Conservation (phyloP, 805 yeast species). For the Pichia insulana region DNA sequence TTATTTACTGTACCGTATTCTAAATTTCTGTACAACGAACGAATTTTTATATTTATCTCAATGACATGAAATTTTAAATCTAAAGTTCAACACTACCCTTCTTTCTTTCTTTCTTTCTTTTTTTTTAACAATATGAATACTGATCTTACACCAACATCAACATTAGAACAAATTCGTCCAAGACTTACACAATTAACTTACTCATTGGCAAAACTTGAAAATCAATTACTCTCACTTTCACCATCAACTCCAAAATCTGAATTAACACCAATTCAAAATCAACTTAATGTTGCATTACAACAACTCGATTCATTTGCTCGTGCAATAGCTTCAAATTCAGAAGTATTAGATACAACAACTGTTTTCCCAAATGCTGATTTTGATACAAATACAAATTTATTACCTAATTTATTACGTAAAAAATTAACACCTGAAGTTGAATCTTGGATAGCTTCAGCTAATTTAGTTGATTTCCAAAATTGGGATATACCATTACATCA, state of each 20-base stretch:
- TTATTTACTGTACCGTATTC: neutral
- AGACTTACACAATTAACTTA: constrained; percentile 55
- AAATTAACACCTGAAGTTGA: constrained; percentile 86
- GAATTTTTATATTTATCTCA: constrained; percentile 3
- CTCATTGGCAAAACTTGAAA: constrained; percentile 46
- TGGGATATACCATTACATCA: constrained; percentile 58
- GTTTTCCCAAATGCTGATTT: constrained; percentile 79
- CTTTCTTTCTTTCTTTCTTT: neutral
- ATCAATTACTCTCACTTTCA: constrained; percentile 29
- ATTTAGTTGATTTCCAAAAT: constrained; percentile 4
- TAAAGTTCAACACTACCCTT: too few relatives aligned
- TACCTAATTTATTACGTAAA: constrained; percentile 79
- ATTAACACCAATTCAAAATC: constrained; percentile 68
- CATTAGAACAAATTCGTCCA: constrained; percentile 54
- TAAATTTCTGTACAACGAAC: too few relatives aligned
- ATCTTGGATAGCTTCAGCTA: constrained; percentile 52
- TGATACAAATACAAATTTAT: constrained; percentile 77
- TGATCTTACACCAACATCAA: constrained; percentile 46
- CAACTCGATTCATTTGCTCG: constrained; percentile 73
- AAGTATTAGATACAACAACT: constrained; percentile 53
- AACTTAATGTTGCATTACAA: constrained; percentile 72
- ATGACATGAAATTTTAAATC: too few relatives aligned
- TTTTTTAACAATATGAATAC: constrained; percentile 5
- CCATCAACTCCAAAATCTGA: constrained; percentile 21
- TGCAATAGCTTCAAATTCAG: constrained; percentile 54